These are phyloP conservation scores for Vitis labrusca DNA, from an alignment of 164 flowering plant genomes.

Conservation along the genomic window DNA sequence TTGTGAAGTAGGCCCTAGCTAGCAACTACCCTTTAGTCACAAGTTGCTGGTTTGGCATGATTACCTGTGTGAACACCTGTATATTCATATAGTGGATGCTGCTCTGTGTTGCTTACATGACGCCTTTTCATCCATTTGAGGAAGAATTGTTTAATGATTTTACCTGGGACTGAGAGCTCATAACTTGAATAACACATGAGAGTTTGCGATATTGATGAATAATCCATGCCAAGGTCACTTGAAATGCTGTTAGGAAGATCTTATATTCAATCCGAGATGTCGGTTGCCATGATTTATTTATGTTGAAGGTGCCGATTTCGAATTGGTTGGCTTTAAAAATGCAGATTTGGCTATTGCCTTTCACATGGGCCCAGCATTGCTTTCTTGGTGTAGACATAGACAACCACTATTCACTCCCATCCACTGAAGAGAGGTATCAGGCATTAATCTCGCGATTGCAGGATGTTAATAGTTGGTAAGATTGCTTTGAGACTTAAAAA, in stretches of 20 bases:
- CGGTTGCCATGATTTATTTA: slow-evolving; percentile 85
- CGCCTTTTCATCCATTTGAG: neutral
- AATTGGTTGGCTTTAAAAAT: slow-evolving; percentile 99
- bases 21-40: no score
- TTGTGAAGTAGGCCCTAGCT: no score
- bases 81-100: neutral
- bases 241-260: slow-evolving; percentile 53
- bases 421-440: slow-evolving; percentile 80
- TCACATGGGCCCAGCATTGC: slow-evolving; percentile 84
- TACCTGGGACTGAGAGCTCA: slow-evolving; percentile 33
- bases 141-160: slow-evolving; percentile 9
- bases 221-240: slow-evolving; percentile 56
- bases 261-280: slow-evolving; percentile 62
- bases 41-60: neutral
- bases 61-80: slow-evolving; percentile 1
- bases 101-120: slow-evolving; percentile 1
- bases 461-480: slow-evolving; percentile 92
- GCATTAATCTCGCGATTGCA: slow-evolving; percentile 73
- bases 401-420: slow-evolving; percentile 69
- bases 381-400: slow-evolving; percentile 90
- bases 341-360: slow-evolving; percentile 97
- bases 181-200: slow-evolving; percentile 30
- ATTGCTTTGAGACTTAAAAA: slow-evolving; percentile 75
- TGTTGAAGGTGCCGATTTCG: slow-evolving; percentile 89
- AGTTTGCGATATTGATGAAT: slow-evolving; percentile 44